Evolutionary conservation across 306 rosid species (phyloP).

Genomic region (Cyclanthera cordifolia): DNA sequence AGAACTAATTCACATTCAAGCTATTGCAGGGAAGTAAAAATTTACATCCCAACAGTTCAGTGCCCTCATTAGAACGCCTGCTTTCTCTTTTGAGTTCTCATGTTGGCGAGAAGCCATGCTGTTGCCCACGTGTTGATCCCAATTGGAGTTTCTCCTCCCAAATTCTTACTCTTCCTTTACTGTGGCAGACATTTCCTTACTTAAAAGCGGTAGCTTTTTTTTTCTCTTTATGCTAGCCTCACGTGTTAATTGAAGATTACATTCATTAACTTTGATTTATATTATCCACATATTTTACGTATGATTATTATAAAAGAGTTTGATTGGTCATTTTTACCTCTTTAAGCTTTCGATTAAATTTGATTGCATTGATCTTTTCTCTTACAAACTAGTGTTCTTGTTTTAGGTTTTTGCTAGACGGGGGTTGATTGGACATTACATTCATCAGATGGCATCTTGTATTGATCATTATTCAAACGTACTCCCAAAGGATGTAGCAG

Average conservation of each 20-base stretch:
- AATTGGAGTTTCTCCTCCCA: conserved; percentile 16
- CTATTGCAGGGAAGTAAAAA: conserved; percentile 43
- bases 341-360: background rate
- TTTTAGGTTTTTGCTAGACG: conserved; percentile 46
- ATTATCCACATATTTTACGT: background rate
- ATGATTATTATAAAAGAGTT: background rate
- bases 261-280: background rate
- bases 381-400: conserved; percentile 15
- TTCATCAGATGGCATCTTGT: conserved; percentile 65
- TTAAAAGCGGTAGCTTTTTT: conserved; percentile 49
- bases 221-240: background rate
- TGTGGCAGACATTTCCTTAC: conserved; percentile 70
- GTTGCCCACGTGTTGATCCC: conserved; percentile 46
- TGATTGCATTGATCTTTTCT: conserved; percentile 9
- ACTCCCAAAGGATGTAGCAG: conserved; percentile 64
- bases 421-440: conserved; percentile 53
- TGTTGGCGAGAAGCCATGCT: conserved; percentile 64
- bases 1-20: conserved; percentile 14
- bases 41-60: conserved; percentile 25
- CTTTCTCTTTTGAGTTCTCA: conserved; percentile 53
- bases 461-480: conserved; percentile 46
- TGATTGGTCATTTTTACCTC: background rate
- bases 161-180: conserved; percentile 73
- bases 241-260: background rate
- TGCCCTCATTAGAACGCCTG: conserved; percentile 59